Evolutionary conservation across 345 rosid genomes (phyloP).

Genomic region (Populus nigra): DNA sequence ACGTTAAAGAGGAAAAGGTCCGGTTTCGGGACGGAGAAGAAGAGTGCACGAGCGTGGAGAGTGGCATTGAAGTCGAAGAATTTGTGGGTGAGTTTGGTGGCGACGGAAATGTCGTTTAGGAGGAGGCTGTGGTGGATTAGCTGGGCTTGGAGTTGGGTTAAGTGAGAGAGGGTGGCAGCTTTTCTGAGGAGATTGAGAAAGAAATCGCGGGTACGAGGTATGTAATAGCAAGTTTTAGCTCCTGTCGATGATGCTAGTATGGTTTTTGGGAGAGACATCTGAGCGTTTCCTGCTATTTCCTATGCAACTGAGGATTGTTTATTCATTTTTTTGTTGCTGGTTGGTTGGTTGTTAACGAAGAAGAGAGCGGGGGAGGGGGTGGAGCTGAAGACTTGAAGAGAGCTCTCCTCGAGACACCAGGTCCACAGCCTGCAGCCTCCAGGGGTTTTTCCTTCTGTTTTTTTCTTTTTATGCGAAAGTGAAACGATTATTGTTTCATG

Average conservation of each 20-base stretch:
- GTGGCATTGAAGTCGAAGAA: slow-evolving; percentile 58
- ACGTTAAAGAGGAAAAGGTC: slow-evolving; percentile 76
- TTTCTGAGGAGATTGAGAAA: slow-evolving; percentile 43
- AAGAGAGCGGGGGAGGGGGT: too few species aligned
- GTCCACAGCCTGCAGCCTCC: too few species aligned
- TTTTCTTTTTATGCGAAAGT: too few species aligned
- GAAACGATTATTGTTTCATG: too few species aligned
- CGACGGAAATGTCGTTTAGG: slow-evolving; percentile 44
- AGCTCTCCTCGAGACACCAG: too few species aligned
- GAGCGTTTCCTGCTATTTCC: neutral
- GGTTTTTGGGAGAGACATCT: slow-evolving; percentile 13
- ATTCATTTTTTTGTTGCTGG: too few species aligned
- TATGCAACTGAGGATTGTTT: too few species aligned
- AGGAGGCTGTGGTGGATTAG: slow-evolving; percentile 47
- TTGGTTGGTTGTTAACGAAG: too few species aligned
- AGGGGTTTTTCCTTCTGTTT: too few species aligned
- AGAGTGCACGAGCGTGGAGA: slow-evolving; percentile 46
- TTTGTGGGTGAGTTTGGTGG: slow-evolving; percentile 69
- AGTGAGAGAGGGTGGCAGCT: slow-evolving; percentile 48
- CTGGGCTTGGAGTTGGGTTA: slow-evolving; percentile 64
- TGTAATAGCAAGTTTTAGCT: too few species aligned
- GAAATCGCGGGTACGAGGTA: slow-evolving; percentile 26
- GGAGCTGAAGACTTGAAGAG: too few species aligned
- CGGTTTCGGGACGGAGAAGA: slow-evolving; percentile 54
- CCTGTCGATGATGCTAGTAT: neutral